These are phyloP conservation scores for Tardiomyces depauwii DNA, from an alignment of 1,139 yeast genomes.

Conservation along the genomic window DNA sequence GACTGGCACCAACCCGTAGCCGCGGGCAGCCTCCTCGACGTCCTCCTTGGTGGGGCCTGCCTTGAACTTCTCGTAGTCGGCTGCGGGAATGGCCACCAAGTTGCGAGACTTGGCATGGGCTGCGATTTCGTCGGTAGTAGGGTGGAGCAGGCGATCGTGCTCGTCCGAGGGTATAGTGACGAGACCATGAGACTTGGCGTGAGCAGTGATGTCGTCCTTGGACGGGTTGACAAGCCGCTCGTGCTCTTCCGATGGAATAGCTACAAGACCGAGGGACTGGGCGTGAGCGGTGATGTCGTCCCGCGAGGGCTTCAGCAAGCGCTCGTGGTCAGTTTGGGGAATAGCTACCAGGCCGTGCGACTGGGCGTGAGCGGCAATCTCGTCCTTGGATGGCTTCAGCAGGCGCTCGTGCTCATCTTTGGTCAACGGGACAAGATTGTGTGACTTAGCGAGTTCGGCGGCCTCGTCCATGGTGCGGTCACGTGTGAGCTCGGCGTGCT, in stretches of 20 bases:
- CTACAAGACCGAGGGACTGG: constrained; percentile 12
- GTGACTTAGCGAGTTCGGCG: constrained; percentile 3
- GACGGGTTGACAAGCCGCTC: not conserved
- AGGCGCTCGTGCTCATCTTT: constrained; percentile 4
- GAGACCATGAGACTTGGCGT: constrained; percentile 23
- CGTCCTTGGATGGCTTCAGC: constrained; percentile 7
- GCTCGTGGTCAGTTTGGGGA: constrained; percentile 6
- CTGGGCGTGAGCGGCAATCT: constrained; percentile 3
- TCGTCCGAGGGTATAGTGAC: constrained; percentile 35
- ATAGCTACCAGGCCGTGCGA: constrained; percentile 6
- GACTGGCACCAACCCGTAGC: constrained; percentile 6
- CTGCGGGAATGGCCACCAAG: constrained; percentile 19
- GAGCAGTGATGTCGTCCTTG: constrained; percentile 10
- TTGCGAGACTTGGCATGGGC: constrained; percentile 16
- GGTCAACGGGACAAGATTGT: constrained; percentile 7
- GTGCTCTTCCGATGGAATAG: constrained; percentile 10
- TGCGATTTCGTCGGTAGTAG: constrained; percentile 11
- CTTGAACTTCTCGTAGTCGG: constrained; percentile 13
- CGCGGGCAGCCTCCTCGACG: constrained; percentile 5
- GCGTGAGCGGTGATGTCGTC: constrained; percentile 13
- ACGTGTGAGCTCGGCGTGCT: constrained; percentile 3
- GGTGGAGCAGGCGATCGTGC: constrained; percentile 13
- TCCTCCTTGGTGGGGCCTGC: constrained; percentile 9
- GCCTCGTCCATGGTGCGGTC: constrained; percentile 5
- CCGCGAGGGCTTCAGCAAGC: not conserved